phyloP scores from a whole-genome alignment of 495 filamentous ascomycete species.

The Wilcoxina mikolae region DNA sequence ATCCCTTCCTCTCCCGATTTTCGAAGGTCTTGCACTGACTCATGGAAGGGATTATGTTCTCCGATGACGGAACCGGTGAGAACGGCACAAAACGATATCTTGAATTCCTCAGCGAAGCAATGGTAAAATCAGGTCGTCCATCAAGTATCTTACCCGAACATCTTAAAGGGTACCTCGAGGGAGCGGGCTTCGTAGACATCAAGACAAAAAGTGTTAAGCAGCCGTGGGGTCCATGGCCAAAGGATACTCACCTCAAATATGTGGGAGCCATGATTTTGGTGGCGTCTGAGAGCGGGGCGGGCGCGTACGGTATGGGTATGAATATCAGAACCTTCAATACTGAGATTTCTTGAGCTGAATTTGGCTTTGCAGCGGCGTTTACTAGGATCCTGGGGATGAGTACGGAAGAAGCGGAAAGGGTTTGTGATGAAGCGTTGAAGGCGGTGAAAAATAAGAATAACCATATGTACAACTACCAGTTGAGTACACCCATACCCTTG shows the following conservation, averaged over 20 bases:
- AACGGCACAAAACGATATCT: background rate
- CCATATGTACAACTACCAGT: conserved; percentile 33
- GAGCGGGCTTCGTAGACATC: conserved; percentile 3
- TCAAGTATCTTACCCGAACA: background rate
- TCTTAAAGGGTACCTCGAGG: background rate
- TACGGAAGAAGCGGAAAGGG: conserved; percentile 38
- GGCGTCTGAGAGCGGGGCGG: background rate
- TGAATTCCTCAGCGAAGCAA: background rate
- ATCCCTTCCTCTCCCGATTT: too few species aligned
- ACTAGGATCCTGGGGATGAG: conserved; percentile 42
- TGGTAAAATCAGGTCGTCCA: background rate
- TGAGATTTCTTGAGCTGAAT: too few species aligned
- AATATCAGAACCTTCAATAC: too few species aligned
- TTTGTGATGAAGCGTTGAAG: conserved; percentile 38
- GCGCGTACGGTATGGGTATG: background rate
- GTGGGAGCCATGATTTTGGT: background rate
- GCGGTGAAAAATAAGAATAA: conserved; percentile 34
- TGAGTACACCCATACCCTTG: too few species aligned
- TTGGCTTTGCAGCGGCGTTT: too few species aligned
- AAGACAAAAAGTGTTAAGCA: background rate
- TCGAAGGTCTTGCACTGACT: too few species aligned
- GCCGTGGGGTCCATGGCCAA: background rate
- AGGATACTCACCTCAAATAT: background rate
- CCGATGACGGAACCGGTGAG: background rate
- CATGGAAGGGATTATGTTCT: too few species aligned